Percentiles rank a stretch among this genome's conserved stretches.
Evolutionary conservation across 768 basidiomycete species (phyloP).

Genomic region (Termitomyces sp.): DNA sequence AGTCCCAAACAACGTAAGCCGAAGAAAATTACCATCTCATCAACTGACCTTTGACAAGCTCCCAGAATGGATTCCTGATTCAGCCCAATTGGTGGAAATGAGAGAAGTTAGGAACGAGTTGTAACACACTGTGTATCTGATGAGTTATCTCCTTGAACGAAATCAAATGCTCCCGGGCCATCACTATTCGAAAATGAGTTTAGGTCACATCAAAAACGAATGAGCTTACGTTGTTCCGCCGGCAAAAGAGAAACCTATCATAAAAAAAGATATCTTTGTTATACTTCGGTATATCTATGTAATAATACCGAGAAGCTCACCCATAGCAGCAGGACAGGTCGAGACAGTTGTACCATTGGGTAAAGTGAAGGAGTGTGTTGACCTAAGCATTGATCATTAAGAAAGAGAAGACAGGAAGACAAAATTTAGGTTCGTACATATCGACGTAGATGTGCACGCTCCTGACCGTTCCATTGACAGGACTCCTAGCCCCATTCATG

Average conservation of each 20-base stretch:
- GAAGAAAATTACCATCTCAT: background rate
- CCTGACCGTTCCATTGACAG: slow-evolving; percentile 58
- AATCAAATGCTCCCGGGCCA: slow-evolving; percentile 78
- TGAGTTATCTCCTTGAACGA: slow-evolving; percentile 70
- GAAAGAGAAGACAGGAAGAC: background rate
- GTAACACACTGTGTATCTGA: slow-evolving; percentile 49
- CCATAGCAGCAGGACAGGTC: slow-evolving; percentile 80
- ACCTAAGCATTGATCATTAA: slow-evolving; percentile 35
- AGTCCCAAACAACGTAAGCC: background rate
- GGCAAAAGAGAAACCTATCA: slow-evolving; percentile 67
- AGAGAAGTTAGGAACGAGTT: background rate
- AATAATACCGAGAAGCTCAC: slow-evolving; percentile 31
- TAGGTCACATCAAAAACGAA: slow-evolving; percentile 5
- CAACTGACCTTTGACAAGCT: slow-evolving; percentile 64
- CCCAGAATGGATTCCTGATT: slow-evolving; percentile 74
- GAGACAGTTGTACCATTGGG: slow-evolving; percentile 63
- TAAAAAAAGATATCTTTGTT: slow-evolving; percentile 7
- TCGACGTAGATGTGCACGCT: slow-evolving; percentile 69
- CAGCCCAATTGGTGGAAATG: slow-evolving; percentile 1
- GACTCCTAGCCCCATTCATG: slow-evolving; percentile 47
- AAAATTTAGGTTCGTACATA: slow-evolving; percentile 46
- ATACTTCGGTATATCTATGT: background rate
- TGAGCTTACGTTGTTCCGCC: slow-evolving; percentile 71
- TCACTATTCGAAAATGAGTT: slow-evolving; percentile 41
- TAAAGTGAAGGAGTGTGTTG: slow-evolving; percentile 59